Evolutionary conservation across 371 early-diverging fungal species (phyloP).

Genomic region (Mucor ambiguus): DNA sequence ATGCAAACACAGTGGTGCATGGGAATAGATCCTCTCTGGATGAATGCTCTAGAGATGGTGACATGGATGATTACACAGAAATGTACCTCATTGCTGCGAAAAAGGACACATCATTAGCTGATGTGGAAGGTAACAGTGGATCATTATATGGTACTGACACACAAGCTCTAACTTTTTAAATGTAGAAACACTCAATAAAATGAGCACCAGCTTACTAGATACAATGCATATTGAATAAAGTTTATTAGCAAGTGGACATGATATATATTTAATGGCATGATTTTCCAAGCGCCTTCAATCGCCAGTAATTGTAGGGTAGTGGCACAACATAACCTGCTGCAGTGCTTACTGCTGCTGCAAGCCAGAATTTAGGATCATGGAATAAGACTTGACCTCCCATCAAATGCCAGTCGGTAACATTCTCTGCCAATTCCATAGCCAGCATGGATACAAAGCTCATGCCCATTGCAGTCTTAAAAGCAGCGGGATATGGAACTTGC

Average conservation of each 20-base stretch:
- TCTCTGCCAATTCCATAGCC: conserved; percentile 60
- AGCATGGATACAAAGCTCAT: conserved; percentile 64
- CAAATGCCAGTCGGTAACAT: conserved; percentile 54
- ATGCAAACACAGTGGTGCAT: conserved; percentile 3
- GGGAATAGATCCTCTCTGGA: conserved; percentile 16
- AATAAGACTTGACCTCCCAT: conserved; percentile 55
- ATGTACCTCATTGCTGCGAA: conserved; percentile 64
- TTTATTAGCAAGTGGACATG: background rate
- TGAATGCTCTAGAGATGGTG: conserved; percentile 16
- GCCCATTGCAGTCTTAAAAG: conserved; percentile 59
- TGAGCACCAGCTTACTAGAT: conserved; percentile 32
- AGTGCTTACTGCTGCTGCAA: conserved; percentile 44
- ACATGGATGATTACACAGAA: conserved; percentile 38
- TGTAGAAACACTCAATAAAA: conserved; percentile 41
- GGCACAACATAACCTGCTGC: conserved; percentile 55
- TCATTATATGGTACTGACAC: too few species aligned
- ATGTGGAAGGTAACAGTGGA: conserved; percentile 66
- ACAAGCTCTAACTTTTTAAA: too few species aligned
- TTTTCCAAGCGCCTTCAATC: conserved; percentile 53
- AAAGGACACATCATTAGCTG: conserved; percentile 61
- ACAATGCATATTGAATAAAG: conserved; percentile 34
- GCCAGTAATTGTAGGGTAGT: conserved; percentile 60
- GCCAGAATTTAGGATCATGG: conserved; percentile 53
- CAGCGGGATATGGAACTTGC: conserved; percentile 35
- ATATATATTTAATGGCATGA: conserved; percentile 36